These are phyloP conservation scores for Ophiosphaerella narmari DNA, from an alignment of 2,329 filamentous ascomycete genomes.

Conservation along the genomic window DNA sequence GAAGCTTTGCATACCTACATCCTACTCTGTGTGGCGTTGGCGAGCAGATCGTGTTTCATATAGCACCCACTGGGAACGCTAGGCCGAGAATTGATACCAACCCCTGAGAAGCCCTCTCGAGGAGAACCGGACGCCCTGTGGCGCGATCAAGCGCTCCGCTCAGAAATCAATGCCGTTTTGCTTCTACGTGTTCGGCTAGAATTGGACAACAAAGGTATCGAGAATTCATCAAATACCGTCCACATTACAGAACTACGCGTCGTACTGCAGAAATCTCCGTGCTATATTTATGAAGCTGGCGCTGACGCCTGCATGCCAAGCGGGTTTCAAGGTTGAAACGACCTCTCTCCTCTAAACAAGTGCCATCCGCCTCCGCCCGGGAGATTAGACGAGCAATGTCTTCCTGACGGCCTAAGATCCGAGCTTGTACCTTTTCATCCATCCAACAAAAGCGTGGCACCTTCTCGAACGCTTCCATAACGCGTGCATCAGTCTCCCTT, in stretches of 20 bases:
- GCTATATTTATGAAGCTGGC: slow-evolving; percentile 40
- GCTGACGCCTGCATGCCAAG: slow-evolving; percentile 44
- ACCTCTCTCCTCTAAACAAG: slow-evolving; percentile 46
- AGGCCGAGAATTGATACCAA: slow-evolving; percentile 10
- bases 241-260: slow-evolving; percentile 13
- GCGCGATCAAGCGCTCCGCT: slow-evolving; percentile 37
- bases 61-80: slow-evolving; percentile 22
- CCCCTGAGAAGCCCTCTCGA: slow-evolving; percentile 23
- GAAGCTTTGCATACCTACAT: slow-evolving; percentile 8
- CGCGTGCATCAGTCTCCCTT: slow-evolving; percentile 31
- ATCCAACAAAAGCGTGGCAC: slow-evolving; percentile 38
- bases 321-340: slow-evolving; percentile 42
- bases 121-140: slow-evolving; percentile 27
- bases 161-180: slow-evolving; percentile 18
- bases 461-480: slow-evolving; percentile 43
- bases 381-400: slow-evolving; percentile 49
- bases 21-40: slow-evolving; percentile 27
- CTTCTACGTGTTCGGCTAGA: background rate
- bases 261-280: slow-evolving; percentile 24
- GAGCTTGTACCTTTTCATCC: slow-evolving; percentile 36
- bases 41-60: slow-evolving; percentile 43
- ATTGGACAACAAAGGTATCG: slow-evolving; percentile 4
- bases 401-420: slow-evolving; percentile 44
- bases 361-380: slow-evolving; percentile 44
- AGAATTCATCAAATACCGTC: slow-evolving; percentile 2